Evolutionary conservation across 2,329 filamentous ascomycete species (phyloP).

Genomic region (Pseudomassariella vexata): DNA sequence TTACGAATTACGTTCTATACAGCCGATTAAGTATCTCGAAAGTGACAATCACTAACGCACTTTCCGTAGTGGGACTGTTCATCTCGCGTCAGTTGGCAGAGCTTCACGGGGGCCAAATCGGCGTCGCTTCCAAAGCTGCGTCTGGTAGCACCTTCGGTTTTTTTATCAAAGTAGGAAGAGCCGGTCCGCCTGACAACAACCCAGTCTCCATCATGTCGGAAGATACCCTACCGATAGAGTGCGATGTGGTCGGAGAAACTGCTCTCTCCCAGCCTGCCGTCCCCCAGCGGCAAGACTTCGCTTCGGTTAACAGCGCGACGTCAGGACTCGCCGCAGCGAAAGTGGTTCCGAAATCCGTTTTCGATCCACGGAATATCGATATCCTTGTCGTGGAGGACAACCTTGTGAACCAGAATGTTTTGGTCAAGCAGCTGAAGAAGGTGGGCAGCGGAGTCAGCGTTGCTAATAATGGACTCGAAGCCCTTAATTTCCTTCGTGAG

Average conservation of each 20-base stretch:
- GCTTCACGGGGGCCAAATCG: slow-evolving; percentile 60
- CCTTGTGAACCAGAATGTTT: slow-evolving; percentile 60
- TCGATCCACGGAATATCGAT: slow-evolving; percentile 43
- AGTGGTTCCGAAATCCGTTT: slow-evolving; percentile 6
- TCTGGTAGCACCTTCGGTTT: slow-evolving; percentile 58
- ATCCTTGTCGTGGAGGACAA: slow-evolving; percentile 65
- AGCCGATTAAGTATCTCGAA: too few species aligned
- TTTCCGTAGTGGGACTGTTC: slow-evolving; percentile 60
- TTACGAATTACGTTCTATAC: too few species aligned
- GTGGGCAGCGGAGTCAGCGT: slow-evolving; percentile 53
- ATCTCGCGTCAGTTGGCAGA: slow-evolving; percentile 59
- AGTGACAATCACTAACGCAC: too few species aligned
- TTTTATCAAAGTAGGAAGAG: slow-evolving; percentile 52
- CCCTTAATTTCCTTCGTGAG: slow-evolving; percentile 29
- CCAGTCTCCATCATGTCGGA: slow-evolving; percentile 6
- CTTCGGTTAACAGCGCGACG: slow-evolving; percentile 9
- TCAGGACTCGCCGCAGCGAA: slow-evolving; percentile 16
- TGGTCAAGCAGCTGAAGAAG: slow-evolving; percentile 58
- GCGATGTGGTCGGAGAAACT: slow-evolving; percentile 11
- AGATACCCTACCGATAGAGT: slow-evolving; percentile 10
- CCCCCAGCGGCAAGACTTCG: slow-evolving; percentile 19
- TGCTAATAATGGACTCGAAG: slow-evolving; percentile 59
- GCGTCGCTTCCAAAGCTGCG: slow-evolving; percentile 52
- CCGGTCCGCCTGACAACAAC: slow-evolving; percentile 10
- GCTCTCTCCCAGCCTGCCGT: slow-evolving; percentile 11